Evolutionary conservation across 2,329 filamentous ascomycete species (phyloP).

Genomic region (Penicillium sp.): DNA sequence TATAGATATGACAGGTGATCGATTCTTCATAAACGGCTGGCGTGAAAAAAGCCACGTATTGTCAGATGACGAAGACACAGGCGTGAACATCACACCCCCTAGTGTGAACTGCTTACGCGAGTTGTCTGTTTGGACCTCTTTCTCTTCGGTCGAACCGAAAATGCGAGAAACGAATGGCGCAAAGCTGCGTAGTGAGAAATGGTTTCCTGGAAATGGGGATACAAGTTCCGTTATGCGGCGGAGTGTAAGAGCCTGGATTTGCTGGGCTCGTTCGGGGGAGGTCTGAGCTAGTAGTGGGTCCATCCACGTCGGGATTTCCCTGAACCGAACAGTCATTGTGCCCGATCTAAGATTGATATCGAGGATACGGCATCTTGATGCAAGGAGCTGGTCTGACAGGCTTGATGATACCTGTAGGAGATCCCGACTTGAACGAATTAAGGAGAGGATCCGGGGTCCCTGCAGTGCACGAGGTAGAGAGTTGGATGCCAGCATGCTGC

Average conservation of each 20-base stretch:
- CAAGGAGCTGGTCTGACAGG: constrained; percentile 58
- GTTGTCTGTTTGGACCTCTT: background rate
- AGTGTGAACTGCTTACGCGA: constrained; percentile 50
- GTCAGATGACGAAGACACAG: constrained; percentile 24
- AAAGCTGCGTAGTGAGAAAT: constrained; percentile 47
- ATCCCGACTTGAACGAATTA: constrained; percentile 57
- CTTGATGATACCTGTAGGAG: constrained; percentile 50
- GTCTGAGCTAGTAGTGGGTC: constrained; percentile 11
- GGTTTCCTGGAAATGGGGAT: constrained; percentile 44
- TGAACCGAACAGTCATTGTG: constrained; percentile 33
- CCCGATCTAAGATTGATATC: constrained; percentile 37
- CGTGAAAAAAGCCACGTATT: constrained; percentile 40
- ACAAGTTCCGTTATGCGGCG: constrained; percentile 52
- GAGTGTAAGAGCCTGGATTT: constrained; percentile 47
- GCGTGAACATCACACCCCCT: constrained; percentile 52
- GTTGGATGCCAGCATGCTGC: constrained; percentile 62
- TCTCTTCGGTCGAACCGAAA: constrained; percentile 29
- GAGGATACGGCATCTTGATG: constrained; percentile 27
- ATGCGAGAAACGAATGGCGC: constrained; percentile 41
- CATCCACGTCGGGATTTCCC: constrained; percentile 9
- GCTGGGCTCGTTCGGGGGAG: constrained; percentile 9
- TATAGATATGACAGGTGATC: constrained; percentile 22
- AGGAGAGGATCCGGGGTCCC: constrained; percentile 61
- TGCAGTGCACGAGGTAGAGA: constrained; percentile 70
- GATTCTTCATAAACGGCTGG: constrained; percentile 36